Evolutionary conservation across 345 rosid genomes (phyloP), one percentile per base, ranked within the genome.

Genomic region (Sisymbrium altissimum): DNA sequence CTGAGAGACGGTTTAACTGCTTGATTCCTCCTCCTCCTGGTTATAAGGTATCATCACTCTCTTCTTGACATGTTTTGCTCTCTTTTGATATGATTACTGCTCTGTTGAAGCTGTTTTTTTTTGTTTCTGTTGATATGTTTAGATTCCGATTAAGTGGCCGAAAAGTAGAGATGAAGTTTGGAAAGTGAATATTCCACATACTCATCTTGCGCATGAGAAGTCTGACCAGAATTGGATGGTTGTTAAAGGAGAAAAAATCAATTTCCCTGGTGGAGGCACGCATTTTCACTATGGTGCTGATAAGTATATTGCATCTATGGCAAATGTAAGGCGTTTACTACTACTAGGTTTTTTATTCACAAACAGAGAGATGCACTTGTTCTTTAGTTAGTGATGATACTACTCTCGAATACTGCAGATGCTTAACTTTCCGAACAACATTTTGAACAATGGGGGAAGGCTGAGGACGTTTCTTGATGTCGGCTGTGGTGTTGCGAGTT

Each of bases 161-260:
- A 90, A 85, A 80, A 95, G 99, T 82, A 85, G 99, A 86, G 99
- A 95, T 72, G 98, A 90, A 79, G 99, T 92, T 2, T 95, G 97
- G 99, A 95, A 95, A 83, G 99, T 80, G 64, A 95, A 95, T 80
- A 95, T 95, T 74, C 99, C 99, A 68, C 99, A 95, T 71, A 95
- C 99, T 62, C 99, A 92, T 83, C 97, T 95, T 82, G 99, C 99
- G 30, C 87, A 84, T 65, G 97, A 95, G 81, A 95, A 95, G 81
- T 95, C 99, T 73, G 97, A 92, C 78, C 99, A 95, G 81, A 94
- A 95, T 80, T 95, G 99, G 99, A 95, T 95, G 99, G 91, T 88
- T 84, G 97, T 92, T 1, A 88, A 90, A 86, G 99, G 98, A 39
- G 92, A 90, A 15, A 95, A 85, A 81, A 95, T 95, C 38, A 72